These are phyloP conservation scores for Syncephalastrum contaminatum DNA, from an alignment of 371 early-diverging fungal genomes.

Conservation along the genomic window DNA sequence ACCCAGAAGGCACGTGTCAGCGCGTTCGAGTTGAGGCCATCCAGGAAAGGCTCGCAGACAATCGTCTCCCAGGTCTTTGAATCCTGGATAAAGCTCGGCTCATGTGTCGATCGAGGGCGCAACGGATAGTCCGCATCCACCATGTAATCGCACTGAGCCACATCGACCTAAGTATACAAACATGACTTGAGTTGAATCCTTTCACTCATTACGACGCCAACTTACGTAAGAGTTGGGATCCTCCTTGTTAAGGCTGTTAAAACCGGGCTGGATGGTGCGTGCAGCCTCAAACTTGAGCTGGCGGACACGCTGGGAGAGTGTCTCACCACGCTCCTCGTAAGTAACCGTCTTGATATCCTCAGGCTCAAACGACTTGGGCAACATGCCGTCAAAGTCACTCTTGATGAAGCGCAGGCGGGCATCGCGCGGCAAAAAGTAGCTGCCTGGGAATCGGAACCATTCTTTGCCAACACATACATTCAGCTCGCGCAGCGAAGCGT, in stretches of 20 bases:
- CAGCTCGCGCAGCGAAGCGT: constrained; percentile 19
- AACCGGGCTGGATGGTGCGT: constrained; percentile 41
- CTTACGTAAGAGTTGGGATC: constrained; percentile 63
- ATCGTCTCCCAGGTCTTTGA: constrained; percentile 56
- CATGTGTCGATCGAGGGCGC: constrained; percentile 28
- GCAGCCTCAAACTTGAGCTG: constrained; percentile 43
- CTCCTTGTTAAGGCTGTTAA: constrained; percentile 76
- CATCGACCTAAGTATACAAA: constrained; percentile 35
- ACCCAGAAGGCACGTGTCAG: constrained; percentile 60
- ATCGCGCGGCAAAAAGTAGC: constrained; percentile 81
- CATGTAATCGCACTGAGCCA: constrained; percentile 67
- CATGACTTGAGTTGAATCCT: background rate
- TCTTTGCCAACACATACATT: constrained; percentile 89
- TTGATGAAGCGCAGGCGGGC: constrained; percentile 61
- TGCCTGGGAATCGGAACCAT: constrained; percentile 93
- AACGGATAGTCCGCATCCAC: constrained; percentile 63
- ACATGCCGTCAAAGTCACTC: constrained; percentile 62
- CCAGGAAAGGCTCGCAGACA: constrained; percentile 58
- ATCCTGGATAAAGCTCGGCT: constrained; percentile 51
- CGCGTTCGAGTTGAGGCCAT: constrained; percentile 45
- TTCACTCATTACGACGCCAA: background rate
- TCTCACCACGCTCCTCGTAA: constrained; percentile 28
- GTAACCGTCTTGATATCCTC: constrained; percentile 29
- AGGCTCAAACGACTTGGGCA: constrained; percentile 63
- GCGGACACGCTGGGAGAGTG: constrained; percentile 26